Evolutionary conservation across 1,284 basidiomycete genomes (phyloP), one percentile per base, ranked within the genome.

Genomic region (Naganishia albida): DNA sequence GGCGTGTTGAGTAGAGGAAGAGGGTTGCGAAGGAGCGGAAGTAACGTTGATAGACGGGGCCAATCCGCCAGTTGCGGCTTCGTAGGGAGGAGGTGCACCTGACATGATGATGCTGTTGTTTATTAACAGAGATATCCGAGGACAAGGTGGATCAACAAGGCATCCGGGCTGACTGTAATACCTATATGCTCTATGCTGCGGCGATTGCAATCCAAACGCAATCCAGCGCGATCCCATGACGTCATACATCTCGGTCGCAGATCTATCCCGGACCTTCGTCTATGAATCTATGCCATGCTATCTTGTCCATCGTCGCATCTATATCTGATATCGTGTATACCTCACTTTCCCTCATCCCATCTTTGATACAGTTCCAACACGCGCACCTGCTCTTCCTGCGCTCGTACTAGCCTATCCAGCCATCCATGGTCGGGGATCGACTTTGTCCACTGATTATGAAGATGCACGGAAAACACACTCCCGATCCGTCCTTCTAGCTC

Each of bases 371-470:
- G 18, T 48, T 67, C 62, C 46, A 67, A 48, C 42, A 55, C 49
- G 6, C 38, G 70, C 55, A 78, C 66, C 66, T 74, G 69, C 48
- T 63, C 71, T 52, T 88, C 85, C 72, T 90, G 88, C 71, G 82
- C 81, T 64, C 78, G 81, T 70, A 93, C 77, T 67, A 94, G 72
- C 63, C 89, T 80, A 48, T 90, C 86, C 0, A 96, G 85, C 91
- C 92, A 93, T 0, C 92, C 90, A 15, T 80, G 83, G 51, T 77
- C 77, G 0, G 91, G 90, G 71, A 89, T 95, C 50, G 79, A 74
- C 80, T 90, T 92, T 62, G 87, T 84, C 93, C 93, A 96, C 75
- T 92, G 91, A 78, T 95, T 95, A 77, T 96, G 93, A 70, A 97
- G 75, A 80, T 94, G 93, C 30, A 97, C 85, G 0, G 87, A 85